phyloP scores from a whole-genome alignment of 768 basidiomycete genomes.

The Trichaptum fuscoviolaceum region DNA sequence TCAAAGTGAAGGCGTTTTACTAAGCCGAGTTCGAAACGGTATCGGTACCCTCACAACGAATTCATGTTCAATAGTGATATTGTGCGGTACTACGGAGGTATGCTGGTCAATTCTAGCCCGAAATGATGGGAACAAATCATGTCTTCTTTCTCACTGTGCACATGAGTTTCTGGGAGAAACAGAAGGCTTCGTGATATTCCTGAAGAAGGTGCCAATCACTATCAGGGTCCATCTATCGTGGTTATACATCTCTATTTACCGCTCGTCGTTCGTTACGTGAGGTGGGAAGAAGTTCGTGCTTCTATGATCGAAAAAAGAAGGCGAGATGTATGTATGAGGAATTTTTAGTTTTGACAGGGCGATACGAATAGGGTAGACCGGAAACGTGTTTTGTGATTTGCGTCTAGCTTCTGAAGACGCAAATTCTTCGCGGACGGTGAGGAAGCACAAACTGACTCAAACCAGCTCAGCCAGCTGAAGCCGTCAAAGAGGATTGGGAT shows the following conservation, averaged over 20 bases:
- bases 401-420: not conserved
- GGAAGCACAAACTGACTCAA: not conserved
- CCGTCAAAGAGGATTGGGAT: not conserved
- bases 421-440: not conserved
- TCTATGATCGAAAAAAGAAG: not conserved
- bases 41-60: not conserved
- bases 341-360: not conserved
- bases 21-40: not conserved
- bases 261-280: not conserved
- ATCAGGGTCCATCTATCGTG: not conserved
- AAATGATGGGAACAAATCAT: not conserved
- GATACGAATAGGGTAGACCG: not conserved
- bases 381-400: not conserved
- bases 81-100: not conserved
- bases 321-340: not conserved
- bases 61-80: not conserved
- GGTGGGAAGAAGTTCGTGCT: not conserved
- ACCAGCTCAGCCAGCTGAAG: too few relatives aligned
- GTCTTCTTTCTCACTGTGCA: not conserved
- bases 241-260: not conserved
- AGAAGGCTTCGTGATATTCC: not conserved
- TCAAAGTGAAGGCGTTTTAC: not conserved
- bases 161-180: not conserved
- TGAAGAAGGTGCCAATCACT: not conserved
- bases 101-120: not conserved